Base-by-base conservation (phyloP, 179 eudicot genomes). In the Spergularia azorica region DNA sequence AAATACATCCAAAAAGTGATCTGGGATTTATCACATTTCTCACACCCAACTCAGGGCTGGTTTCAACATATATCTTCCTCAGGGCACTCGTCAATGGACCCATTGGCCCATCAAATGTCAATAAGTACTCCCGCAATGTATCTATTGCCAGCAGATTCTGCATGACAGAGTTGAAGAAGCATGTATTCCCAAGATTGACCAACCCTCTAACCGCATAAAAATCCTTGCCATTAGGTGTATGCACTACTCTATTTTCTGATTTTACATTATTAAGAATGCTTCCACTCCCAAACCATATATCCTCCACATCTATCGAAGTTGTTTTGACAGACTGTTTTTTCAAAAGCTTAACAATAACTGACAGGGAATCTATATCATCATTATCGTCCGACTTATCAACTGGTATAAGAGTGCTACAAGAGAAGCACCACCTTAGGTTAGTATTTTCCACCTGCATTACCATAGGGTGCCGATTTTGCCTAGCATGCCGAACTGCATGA, bases 151-250 rank as follows among this genome's bases (percentile, higher is more conserved):
- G 78, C 64, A 95, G 87, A 87, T 93, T 95, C 79, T 95, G 99
- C 91, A 91, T 55, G 58, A 91, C 83, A 62, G 97, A 91, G 83
- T 95, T 95, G 78, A 95, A 95, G 80, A 93, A 93, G 80, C 97
- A 93, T 48, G 99, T 95, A 80, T 95, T 95, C n/a, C 99, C 97
- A 62, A 95, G 81, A 83, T 95, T 95, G 52, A 76, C 72, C 84
- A 95, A 83, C 63, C 97, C 99, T 82, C 89, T 90, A 39, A 88
- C 88, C n/a, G 76, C 76, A 85, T 86, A 80, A 76, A 88, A 80
- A 70, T 83, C 80, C 32, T 69, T 85, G 55, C 76, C 85, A 59
- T 83, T 71, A 9, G 79, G 69, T 71, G 58, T 74, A 73, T 1
- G 38, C 10, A 71, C 66, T 64, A 46, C 56, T 56, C 77, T 79